Conservation (phyloP, 2,329 filamentous ascomycete genomes). For the Bertia moriformis region DNA sequence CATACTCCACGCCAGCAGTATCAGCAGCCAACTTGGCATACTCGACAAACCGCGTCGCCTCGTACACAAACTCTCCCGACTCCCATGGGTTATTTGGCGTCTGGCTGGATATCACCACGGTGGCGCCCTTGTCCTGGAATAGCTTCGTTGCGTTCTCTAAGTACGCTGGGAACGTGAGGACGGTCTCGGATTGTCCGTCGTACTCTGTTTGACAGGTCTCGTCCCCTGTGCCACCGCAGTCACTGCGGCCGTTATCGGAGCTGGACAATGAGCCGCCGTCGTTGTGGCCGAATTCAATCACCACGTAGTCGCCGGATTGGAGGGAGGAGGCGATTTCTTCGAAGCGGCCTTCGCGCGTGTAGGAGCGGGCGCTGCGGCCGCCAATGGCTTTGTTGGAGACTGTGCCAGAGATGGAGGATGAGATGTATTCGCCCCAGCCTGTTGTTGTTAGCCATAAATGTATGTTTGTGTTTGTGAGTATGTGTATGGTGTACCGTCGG, state of each 20-base stretch:
- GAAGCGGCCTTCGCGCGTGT: slow-evolving; percentile 52
- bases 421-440: slow-evolving; percentile 50
- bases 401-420: slow-evolving; percentile 12
- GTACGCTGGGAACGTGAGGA: slow-evolving; percentile 47
- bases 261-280: slow-evolving; percentile 42
- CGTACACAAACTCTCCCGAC: slow-evolving; percentile 31
- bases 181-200: slow-evolving; percentile 33
- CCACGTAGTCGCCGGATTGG: slow-evolving; percentile 44
- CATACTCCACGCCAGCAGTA: slow-evolving; percentile 30
- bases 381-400: slow-evolving; percentile 52
- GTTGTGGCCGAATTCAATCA: slow-evolving; percentile 63
- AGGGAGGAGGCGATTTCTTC: slow-evolving; percentile 35
- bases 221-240: slow-evolving; percentile 36
- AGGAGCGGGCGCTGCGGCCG: slow-evolving; percentile 53
- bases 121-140: slow-evolving; percentile 40
- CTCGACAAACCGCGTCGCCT: slow-evolving; percentile 35
- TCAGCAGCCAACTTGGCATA: slow-evolving; percentile 30
- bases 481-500: slow-evolving; percentile 19
- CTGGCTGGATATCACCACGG: slow-evolving; percentile 40
- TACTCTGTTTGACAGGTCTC: slow-evolving; percentile 38
- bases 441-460: slow-evolving; percentile 10
- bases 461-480: no score
- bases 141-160: slow-evolving; percentile 37
- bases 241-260: slow-evolving; percentile 46
- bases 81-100: slow-evolving; percentile 49